Evolutionary conservation across 2,329 filamentous ascomycete genomes (phyloP), one percentile per base, ranked within the genome.

Genomic region (Colletotrichum limetticola): DNA sequence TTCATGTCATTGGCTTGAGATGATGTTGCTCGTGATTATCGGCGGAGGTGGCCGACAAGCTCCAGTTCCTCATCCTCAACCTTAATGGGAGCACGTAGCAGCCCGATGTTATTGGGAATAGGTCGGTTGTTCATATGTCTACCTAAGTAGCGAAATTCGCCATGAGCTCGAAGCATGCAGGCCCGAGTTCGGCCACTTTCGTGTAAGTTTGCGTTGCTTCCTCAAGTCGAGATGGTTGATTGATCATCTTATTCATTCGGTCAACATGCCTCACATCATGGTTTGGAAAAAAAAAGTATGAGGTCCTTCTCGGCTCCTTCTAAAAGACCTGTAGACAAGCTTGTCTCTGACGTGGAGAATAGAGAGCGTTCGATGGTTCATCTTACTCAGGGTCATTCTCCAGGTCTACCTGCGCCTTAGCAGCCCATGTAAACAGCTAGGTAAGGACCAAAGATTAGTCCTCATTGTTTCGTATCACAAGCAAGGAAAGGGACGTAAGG

Each of bases 11-110:
- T 59, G 62, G 67, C 55, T 42, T 28, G 30, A 19, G n/a, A 52
- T 22, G 53, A 55, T 16, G 35, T n/a, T 19, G 6, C 56, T 4
- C 3, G 8, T 8, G 9, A 35, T 49, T 22, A 24, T 55, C 56
- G 24, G 61, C 68, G 68, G 63, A 49, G 63, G n/a, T 67, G 32
- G 46, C 68, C 68, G 68, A n/a, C 26, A 7, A 19, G 19, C 42
- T 49, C 42, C n/a, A 19, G 19, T 49, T 49, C 42, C 42, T 22
- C 1, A 22, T 11, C 11, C 42, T n/a, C 8, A 11, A 22, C 6
- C 19, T n/a, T 11, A 9, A 22, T 22, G 42, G 42, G 19, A 49
- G 19, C 42, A 49, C 42, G 19, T 49, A 19, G 42, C n/a, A 49
- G 42, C 19, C 42, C 19, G 19, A 49, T 49, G 1, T n/a, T 8